Evolutionary conservation across 176 grass and related monocot genomes (phyloP), one percentile per base, ranked within the genome.

Genomic region (Raddia guianensis): DNA sequence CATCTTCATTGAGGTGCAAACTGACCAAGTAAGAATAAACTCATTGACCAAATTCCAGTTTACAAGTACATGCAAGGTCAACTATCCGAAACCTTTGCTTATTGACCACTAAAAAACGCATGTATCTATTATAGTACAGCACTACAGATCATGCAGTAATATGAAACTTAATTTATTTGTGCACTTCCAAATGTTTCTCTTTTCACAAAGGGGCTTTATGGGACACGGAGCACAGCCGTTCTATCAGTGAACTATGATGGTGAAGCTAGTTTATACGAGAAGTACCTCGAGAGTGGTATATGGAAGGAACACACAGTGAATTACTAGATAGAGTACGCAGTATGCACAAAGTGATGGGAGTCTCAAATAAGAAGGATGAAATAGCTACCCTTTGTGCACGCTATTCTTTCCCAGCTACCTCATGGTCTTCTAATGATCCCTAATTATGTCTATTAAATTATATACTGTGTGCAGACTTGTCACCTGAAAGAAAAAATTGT

Each of bases 231-330:
- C 88, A 95, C 92, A 32, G 84, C 82, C 3, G 96, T 79, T 88
- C 49, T 99, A 63, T 93, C 86, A 42, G 85, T 99, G 63, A 93
- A 86, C 69, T 85, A 84, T 12, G 73, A 89, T 43, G 82, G 86
- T 12, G 73, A 88, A 61, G 88, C 91, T 68, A 99, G 82, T 72
- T 93, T 99, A 60, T 99, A 93, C 18, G 90, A 95, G 82, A 99
- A 99, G 86, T 99, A 95, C 52, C 54, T 99, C 0, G 92, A 95
- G 86, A 83, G 82, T 63, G 88, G 92, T n/a, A 72, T 91, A 71
- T 99, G 92, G 96, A 99, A 99, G 87, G 87, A 99, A 68, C 92
- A 91, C 61, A 91, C 84, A 7, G 82, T 99, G 50, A 52, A 83
- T 53, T 98, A 93, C 86, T 70, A 84, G 62, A 89, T 91, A 83